Percentiles rank a stretch among this genome's conserved stretches.
Conservation (phyloP, 83 land plant genomes). For the Diphasiastrum complanatum region DNA sequence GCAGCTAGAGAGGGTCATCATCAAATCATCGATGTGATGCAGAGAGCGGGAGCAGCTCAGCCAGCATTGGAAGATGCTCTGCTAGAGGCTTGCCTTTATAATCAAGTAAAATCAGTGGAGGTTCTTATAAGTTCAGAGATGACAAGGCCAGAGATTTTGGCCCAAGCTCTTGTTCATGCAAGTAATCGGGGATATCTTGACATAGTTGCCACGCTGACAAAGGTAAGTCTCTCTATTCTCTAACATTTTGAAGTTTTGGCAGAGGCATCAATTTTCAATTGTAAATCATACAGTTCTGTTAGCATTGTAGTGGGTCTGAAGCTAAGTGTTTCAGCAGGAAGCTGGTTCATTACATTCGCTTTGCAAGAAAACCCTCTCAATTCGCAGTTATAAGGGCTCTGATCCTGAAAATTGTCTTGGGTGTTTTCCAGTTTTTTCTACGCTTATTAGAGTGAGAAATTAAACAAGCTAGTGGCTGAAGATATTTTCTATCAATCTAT, state of each 20-base stretch:
- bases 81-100: conserved; percentile 55
- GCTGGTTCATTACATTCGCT: no score
- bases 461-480: no score
- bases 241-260: not conserved
- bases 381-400: no score
- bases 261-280: not conserved
- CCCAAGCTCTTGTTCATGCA: conserved; percentile 60
- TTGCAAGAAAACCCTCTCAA: no score
- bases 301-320: no score
- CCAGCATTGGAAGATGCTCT: conserved; percentile 78
- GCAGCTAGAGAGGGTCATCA: conserved; percentile 67
- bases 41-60: conserved; percentile 56
- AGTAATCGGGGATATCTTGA: conserved; percentile 58
- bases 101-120: conserved; percentile 38
- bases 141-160: conserved; percentile 48
- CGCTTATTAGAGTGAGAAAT: no score
- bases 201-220: conserved; percentile 40
- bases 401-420: no score
- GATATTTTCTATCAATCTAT: no score
- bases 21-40: conserved; percentile 39
- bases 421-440: no score
- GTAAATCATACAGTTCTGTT: not conserved
- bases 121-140: conserved; percentile 61
- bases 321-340: no score
- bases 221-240: conserved; percentile 10